Conservation (phyloP, 495 filamentous ascomycete genomes). For the Penicillium simplicissimum region DNA sequence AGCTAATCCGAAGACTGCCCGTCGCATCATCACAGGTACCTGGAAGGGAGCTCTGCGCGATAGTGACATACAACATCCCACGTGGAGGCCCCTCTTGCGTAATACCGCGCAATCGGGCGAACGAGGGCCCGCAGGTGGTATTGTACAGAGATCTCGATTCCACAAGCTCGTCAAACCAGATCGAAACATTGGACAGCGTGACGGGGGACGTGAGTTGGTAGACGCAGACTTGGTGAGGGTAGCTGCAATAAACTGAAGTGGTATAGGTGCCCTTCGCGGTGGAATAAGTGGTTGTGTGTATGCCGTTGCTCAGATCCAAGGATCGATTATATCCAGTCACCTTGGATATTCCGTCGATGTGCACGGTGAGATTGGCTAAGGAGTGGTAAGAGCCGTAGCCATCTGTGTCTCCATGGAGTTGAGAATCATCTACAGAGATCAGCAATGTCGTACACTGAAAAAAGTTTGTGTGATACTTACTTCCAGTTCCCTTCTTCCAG, state of each 20-base stretch:
- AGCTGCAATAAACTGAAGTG: constrained; percentile 39
- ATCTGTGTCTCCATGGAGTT: neutral
- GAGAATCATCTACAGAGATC: neutral
- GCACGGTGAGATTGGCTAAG: constrained; percentile 46
- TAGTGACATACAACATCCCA: constrained; percentile 3
- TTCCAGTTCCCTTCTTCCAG: constrained; percentile 3
- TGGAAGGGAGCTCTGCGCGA: neutral
- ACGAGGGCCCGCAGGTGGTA: constrained; percentile 30
- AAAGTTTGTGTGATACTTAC: neutral
- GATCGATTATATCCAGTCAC: constrained; percentile 38
- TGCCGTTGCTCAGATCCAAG: constrained; percentile 43
- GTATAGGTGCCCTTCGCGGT: constrained; percentile 1
- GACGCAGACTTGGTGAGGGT: constrained; percentile 50
- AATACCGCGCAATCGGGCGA: constrained; percentile 29
- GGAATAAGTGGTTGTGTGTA: constrained; percentile 28
- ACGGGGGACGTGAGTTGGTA: constrained; percentile 39
- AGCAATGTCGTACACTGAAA: neutral
- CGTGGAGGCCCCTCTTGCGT: constrained; percentile 24
- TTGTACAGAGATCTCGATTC: constrained; percentile 16
- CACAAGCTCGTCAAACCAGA: constrained; percentile 34
- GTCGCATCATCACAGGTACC: neutral
- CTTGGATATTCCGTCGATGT: constrained; percentile 28
- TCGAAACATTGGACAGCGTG: constrained; percentile 35
- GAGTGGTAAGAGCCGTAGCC: constrained; percentile 48
- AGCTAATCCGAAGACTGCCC: constrained; percentile 34